A percentile compares a stretch with the other conserved stretches of the same genome.
phyloP scores from a whole-genome alignment of 768 basidiomycete genomes.

The Tricholoma matsutake region DNA sequence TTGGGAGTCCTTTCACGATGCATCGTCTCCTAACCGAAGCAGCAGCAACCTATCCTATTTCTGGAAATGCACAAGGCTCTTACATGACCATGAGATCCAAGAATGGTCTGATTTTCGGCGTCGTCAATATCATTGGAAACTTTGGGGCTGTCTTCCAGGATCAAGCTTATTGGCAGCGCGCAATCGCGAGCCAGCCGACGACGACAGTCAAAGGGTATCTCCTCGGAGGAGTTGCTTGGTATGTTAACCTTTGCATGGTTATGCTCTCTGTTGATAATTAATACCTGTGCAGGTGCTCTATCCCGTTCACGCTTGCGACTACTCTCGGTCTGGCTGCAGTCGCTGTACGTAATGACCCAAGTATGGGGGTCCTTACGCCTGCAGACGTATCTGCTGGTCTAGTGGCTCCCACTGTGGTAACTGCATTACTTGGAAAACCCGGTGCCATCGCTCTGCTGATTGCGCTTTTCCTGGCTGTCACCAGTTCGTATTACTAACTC shows the following conservation, averaged over 20 bases:
- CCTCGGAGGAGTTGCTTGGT: conserved; percentile 87
- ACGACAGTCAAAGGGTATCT: conserved; percentile 91
- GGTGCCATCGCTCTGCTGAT: conserved; percentile 80
- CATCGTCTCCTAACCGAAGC: conserved; percentile 70
- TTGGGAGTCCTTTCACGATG: conserved; percentile 78
- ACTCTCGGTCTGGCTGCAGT: conserved; percentile 87
- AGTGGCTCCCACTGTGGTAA: conserved; percentile 79
- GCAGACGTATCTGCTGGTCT: conserved; percentile 86
- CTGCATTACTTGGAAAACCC: conserved; percentile 73
- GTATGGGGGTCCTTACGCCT: conserved; percentile 45
- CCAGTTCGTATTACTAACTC: conserved; percentile 20
- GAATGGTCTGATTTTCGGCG: conserved; percentile 79
- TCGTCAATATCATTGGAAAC: conserved; percentile 87
- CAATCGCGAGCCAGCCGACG: conserved; percentile 81
- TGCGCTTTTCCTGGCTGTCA: conserved; percentile 85
- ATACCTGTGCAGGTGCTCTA: conserved; percentile 57
- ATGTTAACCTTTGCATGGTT: conserved; percentile 11
- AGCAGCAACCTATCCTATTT: conserved; percentile 53
- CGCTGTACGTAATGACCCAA: conserved; percentile 62
- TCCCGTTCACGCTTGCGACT: conserved; percentile 84
- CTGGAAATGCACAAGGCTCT: conserved; percentile 81
- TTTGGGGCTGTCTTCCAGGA: conserved; percentile 59
- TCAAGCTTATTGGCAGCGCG: conserved; percentile 89
- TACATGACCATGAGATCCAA: conserved; percentile 82
- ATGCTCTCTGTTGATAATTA: not conserved